Evolutionary conservation across 495 filamentous ascomycete species (phyloP), one percentile per base, ranked within the genome.

Genomic region (Cetradonia linearis): DNA sequence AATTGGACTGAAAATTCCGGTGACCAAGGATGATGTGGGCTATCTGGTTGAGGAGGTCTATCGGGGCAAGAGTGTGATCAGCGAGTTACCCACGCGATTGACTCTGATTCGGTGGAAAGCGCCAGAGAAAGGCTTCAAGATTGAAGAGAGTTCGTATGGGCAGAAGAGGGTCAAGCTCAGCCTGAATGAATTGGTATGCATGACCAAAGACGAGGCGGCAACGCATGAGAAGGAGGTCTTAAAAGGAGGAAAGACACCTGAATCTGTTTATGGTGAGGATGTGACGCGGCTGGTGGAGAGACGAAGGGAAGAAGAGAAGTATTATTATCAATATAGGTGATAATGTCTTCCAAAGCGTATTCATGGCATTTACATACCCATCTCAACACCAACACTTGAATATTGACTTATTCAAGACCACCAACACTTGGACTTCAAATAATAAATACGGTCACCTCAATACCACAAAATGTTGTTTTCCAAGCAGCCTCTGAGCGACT

Each of bases 171-270:
- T 84, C 7, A 79, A 77, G 23, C 60, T 95, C 10, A 69, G 76
- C 49, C 68, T 91, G 58, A 78, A 77, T 28, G 85, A 96, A 33
- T 70, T 99, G 37, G 93, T 97, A 5, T 88, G 88, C 65, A 90
- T 99, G 90, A 97, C 94, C 9, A 96, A 93, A 71, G 92, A 97
- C 61, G 93, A 97, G 70, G 86, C 84, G n/a, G 74, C 78, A 13
- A 76, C 77, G 56, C 93, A 98, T 68, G 87, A 92, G 68, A 84
- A 82, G 63, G 81, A 89, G 67, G 81, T 96, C 18, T 70, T 97
- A n/a, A 82, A 78, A 62, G 88, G 78, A 1, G 77, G 74, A 6
- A 87, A 85, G 76, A 75, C 55, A 16, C 77, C 77, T 11, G 84
- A 88, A 68, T 84, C 92, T 9, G 49, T 95, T 40, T 96, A 95